These are phyloP conservation scores for Penicillium sp. DNA, from an alignment of 2,329 filamentous ascomycete genomes.

Conservation along the genomic window DNA sequence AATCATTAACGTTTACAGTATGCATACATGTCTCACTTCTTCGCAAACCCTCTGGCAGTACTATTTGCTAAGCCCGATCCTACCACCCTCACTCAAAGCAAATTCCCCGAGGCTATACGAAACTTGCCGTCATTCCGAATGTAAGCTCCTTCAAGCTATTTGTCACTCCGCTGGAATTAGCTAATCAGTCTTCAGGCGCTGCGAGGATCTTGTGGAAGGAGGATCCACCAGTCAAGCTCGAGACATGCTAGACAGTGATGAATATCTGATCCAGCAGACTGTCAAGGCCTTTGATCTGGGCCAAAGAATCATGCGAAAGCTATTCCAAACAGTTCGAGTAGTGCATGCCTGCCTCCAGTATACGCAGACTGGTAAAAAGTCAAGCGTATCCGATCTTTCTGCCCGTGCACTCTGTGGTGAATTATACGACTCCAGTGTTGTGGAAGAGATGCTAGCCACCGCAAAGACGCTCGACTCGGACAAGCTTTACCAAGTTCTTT, in stretches of 20 bases:
- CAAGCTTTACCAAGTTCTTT: constrained; percentile 45
- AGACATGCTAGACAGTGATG: constrained; percentile 53
- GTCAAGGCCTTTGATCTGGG: constrained; percentile 41
- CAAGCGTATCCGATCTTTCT: constrained; percentile 38
- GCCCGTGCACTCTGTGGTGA: constrained; percentile 53
- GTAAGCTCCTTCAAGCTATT: constrained; percentile 28
- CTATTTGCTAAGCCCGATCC: constrained; percentile 42
- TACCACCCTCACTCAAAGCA: constrained; percentile 32
- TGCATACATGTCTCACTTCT: constrained; percentile 65
- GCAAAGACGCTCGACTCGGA: constrained; percentile 57
- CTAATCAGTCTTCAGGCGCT: constrained; percentile 35
- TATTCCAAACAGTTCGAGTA: constrained; percentile 36
- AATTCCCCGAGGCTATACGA: constrained; percentile 57
- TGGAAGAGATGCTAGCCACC: constrained; percentile 55
- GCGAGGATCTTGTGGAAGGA: constrained; percentile 45
- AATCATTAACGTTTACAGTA: constrained; percentile 48
- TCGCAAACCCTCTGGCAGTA: constrained; percentile 59
- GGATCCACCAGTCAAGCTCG: constrained; percentile 39
- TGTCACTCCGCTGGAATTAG: not conserved
- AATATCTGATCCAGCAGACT: constrained; percentile 47
- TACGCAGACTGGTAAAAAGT: constrained; percentile 32
- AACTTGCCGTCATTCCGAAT: constrained; percentile 58
- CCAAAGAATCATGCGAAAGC: constrained; percentile 40
- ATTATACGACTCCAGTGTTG: constrained; percentile 51
- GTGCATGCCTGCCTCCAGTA: constrained; percentile 30